Evolutionary conservation across 257 asterid genomes (phyloP).

Genomic region (Misopates orontium): DNA sequence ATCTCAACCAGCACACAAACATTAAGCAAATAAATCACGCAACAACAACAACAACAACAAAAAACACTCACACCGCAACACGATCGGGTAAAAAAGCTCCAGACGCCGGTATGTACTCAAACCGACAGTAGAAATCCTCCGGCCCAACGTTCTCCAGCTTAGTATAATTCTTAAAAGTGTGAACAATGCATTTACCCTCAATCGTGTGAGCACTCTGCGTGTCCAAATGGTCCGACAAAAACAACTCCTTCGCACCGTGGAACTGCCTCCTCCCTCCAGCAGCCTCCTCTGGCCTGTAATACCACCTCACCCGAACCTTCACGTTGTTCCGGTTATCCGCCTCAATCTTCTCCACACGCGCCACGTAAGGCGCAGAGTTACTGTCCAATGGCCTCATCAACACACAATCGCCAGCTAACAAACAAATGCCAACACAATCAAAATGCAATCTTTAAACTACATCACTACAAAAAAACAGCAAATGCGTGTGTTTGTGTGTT

Average conservation of each 20-base stretch:
- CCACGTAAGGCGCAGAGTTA: constrained; percentile 58
- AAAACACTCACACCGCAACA: constrained; percentile 60
- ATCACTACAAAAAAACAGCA: no score
- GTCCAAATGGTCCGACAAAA: constrained; percentile 60
- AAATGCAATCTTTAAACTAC: background rate
- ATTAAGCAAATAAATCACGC: constrained; percentile 10
- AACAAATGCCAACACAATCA: constrained; percentile 21
- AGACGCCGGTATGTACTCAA: constrained; percentile 54
- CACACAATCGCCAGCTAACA: constrained; percentile 61
- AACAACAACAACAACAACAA: background rate
- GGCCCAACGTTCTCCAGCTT: constrained; percentile 54
- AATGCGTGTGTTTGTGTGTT: no score
- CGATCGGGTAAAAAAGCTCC: constrained; percentile 62
- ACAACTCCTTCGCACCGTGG: constrained; percentile 68
- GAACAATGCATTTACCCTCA: constrained; percentile 60
- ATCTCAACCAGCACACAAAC: constrained; percentile 9
- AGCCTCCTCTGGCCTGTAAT: constrained; percentile 73
- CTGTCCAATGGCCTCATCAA: constrained; percentile 48
- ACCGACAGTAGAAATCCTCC: constrained; percentile 56
- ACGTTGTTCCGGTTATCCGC: constrained; percentile 42
- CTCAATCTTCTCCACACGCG: constrained; percentile 58
- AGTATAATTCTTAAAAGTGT: constrained; percentile 59
- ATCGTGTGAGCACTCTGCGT: constrained; percentile 60
- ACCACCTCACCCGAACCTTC: constrained; percentile 61
- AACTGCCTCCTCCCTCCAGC: constrained; percentile 61